Evolutionary conservation across 2,329 filamentous ascomycete species (phyloP).

Genomic region (Clarireedia hainanense): DNA sequence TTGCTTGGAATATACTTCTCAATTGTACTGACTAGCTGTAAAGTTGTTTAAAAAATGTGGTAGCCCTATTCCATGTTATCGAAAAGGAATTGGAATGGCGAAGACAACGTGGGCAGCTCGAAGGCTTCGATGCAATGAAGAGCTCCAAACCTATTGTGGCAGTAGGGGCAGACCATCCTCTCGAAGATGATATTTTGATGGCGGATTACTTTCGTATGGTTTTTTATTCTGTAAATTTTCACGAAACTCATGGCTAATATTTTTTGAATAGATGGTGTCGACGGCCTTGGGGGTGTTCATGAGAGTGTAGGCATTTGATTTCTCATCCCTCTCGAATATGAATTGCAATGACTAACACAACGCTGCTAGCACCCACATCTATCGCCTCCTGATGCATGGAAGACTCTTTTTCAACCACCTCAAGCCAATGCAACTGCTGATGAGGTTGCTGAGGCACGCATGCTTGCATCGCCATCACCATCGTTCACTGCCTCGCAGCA

Average conservation of each 20-base stretch:
- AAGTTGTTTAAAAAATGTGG: slow-evolving; percentile 79
- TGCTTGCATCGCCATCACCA: slow-evolving; percentile 30
- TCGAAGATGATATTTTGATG: slow-evolving; percentile 74
- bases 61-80: slow-evolving; percentile 85
- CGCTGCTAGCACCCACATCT: slow-evolving; percentile 58
- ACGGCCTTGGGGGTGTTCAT: slow-evolving; percentile 73
- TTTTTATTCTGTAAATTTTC: not conserved
- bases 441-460: slow-evolving; percentile 29
- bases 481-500: slow-evolving; percentile 70
- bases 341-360: slow-evolving; percentile 13
- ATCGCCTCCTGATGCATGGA: slow-evolving; percentile 67
- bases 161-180: slow-evolving; percentile 75
- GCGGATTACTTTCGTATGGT: slow-evolving; percentile 80
- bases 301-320: slow-evolving; percentile 35
- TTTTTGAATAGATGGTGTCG: slow-evolving; percentile 53
- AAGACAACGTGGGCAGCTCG: slow-evolving; percentile 53
- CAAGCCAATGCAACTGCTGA: slow-evolving; percentile 39
- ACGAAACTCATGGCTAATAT: slow-evolving; percentile 10
- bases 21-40: slow-evolving; percentile 4
- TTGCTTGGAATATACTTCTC: not conserved
- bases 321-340: not conserved
- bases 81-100: slow-evolving; percentile 86
- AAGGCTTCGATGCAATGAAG: slow-evolving; percentile 67
- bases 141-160: slow-evolving; percentile 75
- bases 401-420: slow-evolving; percentile 51